These are phyloP conservation scores for Rossbeevera mucosa DNA, from an alignment of 768 basidiomycete species.

Conservation along the genomic window DNA sequence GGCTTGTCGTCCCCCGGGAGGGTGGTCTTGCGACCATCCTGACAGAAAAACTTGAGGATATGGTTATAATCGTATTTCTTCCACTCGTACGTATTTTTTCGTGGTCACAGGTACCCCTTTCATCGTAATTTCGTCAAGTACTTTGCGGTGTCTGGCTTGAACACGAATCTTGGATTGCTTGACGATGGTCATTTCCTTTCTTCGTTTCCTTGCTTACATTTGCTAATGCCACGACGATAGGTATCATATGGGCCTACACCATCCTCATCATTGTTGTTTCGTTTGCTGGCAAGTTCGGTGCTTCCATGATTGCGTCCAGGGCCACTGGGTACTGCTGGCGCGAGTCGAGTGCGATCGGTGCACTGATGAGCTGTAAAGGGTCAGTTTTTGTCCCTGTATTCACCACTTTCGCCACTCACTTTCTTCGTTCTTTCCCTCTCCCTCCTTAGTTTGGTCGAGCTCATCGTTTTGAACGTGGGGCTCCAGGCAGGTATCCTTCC, in stretches of 20 bases:
- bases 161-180: constrained; percentile 82
- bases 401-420: background rate
- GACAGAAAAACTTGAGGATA: constrained; percentile 94
- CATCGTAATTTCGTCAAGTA: constrained; percentile 47
- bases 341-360: constrained; percentile 80
- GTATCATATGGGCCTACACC: constrained; percentile 84
- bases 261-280: constrained; percentile 74
- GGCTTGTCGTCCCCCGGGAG: constrained; percentile 79
- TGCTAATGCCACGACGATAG: constrained; percentile 29
- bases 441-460: constrained; percentile 70
- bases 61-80: constrained; percentile 85
- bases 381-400: constrained; percentile 22
- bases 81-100: constrained; percentile 52
- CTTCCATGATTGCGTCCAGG: constrained; percentile 68
- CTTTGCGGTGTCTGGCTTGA: constrained; percentile 88
- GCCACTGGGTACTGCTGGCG: constrained; percentile 70
- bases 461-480: constrained; percentile 96
- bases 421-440: background rate
- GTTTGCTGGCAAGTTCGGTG: constrained; percentile 88
- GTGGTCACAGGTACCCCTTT: background rate
- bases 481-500: constrained; percentile 75
- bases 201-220: background rate
- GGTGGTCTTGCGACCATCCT: constrained; percentile 81
- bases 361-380: constrained; percentile 96
- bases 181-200: constrained; percentile 50